Conservation (phyloP, 495 filamentous ascomycete species). For the Penicillium verhagenii region DNA sequence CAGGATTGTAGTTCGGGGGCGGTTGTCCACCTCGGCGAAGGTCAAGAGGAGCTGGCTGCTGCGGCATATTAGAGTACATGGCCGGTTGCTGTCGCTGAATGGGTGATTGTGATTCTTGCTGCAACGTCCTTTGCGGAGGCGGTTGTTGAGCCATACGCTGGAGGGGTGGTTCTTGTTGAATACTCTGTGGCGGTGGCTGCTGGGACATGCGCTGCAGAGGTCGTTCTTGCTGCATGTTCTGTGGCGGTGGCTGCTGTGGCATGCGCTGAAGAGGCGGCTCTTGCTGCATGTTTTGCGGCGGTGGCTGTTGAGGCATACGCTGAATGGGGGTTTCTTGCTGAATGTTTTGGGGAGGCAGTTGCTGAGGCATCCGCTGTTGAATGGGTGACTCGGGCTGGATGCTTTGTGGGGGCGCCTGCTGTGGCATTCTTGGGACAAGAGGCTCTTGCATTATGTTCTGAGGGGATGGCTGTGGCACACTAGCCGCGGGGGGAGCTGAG, state of each 20-base stretch:
- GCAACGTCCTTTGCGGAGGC: conserved; percentile 6
- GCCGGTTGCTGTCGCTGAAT: too few relatives aligned
- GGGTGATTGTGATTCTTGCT: too few relatives aligned
- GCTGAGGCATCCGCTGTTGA: conserved; percentile 2
- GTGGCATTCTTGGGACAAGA: background rate
- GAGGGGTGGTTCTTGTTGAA: background rate
- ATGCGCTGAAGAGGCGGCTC: background rate
- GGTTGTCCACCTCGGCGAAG: conserved; percentile 49
- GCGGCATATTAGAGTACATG: conserved; percentile 12
- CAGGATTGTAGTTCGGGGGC: conserved; percentile 51
- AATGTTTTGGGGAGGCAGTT: background rate
- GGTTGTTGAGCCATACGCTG: background rate
- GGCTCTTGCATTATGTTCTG: conserved; percentile 5
- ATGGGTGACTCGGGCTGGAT: conserved; percentile 2
- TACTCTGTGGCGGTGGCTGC: background rate
- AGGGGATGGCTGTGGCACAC: conserved; percentile 18
- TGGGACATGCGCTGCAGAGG: background rate
- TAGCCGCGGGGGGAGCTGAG: conserved; percentile 29
- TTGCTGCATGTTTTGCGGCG: conserved; percentile 5
- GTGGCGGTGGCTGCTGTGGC: background rate
- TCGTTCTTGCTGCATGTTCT: conserved; percentile 5
- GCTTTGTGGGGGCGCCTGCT: background rate
- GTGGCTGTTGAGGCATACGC: background rate
- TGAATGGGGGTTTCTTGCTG: conserved; percentile 1
- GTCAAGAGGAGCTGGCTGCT: conserved; percentile 50